Base-by-base conservation (phyloP, 176 grass and related monocot species). In the Avena eriantha region DNA sequence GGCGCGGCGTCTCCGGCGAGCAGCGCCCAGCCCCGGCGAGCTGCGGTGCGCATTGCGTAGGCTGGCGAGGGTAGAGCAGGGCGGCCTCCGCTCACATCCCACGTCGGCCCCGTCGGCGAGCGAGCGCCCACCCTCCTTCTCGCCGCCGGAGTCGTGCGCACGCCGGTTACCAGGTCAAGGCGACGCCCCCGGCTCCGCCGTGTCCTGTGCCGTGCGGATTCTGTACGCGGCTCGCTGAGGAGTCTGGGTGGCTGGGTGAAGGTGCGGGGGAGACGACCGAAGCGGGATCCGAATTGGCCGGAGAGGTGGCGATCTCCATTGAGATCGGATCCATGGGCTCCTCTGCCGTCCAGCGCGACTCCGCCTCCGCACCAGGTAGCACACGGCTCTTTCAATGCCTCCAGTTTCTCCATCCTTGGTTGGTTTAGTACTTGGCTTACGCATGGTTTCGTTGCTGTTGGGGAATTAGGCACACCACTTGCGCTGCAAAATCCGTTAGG, bases 281-380 rank as follows among this genome's bases (percentile, higher is more conserved):
- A 18, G 13, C 47, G 56, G 81, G 87, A 84, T 84, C 87, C 81
- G 41, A 22, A 68, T 58, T 76, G 18, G 47, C 61, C 58, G 59
- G 51, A 73, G 88, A 26, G 50, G 88, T 86, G 88, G 78, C 83
- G 78, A 34, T 9, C 17, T 90, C 88, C 78, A 22, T 86, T 12
- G 83, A 90, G 78, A 86, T 90, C 53, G 88, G 83, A 51, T 86
- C 83, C 88, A 86, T 86, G 88, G 88, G 83, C 71, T 86, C 83
- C 6, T 77, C 83, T 0, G 76, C 83, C 61, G 36, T 80, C 71
- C 88, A 86, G 78, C 26, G 13, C 53, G 88, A 86, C 69, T 0
- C 83, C 21, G 29, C 35, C 51, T 29, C 88, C 3, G 29, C 72
- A 3, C 64, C 36, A 90, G 88, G 88, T 90, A 69, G 59, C n/a